Evolutionary conservation across 2,329 filamentous ascomycete species (phyloP).

Genomic region (Venturia effusa): DNA sequence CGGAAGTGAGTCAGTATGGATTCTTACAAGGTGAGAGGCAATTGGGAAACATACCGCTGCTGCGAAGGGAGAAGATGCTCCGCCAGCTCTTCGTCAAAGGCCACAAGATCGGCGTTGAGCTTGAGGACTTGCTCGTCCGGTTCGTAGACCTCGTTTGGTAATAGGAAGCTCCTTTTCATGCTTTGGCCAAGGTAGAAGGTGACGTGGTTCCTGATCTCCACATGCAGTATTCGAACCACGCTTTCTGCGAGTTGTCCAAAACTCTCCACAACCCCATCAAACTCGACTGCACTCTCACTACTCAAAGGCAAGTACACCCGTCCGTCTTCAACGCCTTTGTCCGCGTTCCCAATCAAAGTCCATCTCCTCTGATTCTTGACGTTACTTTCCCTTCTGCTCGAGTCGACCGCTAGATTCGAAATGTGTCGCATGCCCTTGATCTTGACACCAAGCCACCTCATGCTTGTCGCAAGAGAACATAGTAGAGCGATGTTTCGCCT

Average conservation of each 20-base stretch:
- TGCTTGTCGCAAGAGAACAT: slow-evolving; percentile 87
- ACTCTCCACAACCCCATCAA: slow-evolving; percentile 76
- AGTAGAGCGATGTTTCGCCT: slow-evolving; percentile 58
- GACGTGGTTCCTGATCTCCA: slow-evolving; percentile 78
- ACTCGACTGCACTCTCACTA: slow-evolving; percentile 70
- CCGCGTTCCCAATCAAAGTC: slow-evolving; percentile 61
- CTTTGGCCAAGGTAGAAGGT: slow-evolving; percentile 63
- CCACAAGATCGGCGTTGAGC: slow-evolving; percentile 74
- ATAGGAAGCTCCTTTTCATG: slow-evolving; percentile 35
- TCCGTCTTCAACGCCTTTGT: slow-evolving; percentile 42
- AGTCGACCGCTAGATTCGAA: slow-evolving; percentile 60
- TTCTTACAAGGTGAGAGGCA: background rate
- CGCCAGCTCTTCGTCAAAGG: slow-evolving; percentile 73
- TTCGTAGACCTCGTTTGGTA: slow-evolving; percentile 61
- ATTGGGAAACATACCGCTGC: slow-evolving; percentile 18
- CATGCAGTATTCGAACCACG: slow-evolving; percentile 74
- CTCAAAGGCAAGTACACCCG: slow-evolving; percentile 81
- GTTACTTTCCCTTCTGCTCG: slow-evolving; percentile 36
- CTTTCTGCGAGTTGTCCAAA: slow-evolving; percentile 72
- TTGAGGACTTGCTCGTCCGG: slow-evolving; percentile 71
- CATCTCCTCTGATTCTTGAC: slow-evolving; percentile 51
- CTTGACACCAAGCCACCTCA: slow-evolving; percentile 92
- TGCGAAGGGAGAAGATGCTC: slow-evolving; percentile 62
- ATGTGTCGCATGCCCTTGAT: slow-evolving; percentile 73
- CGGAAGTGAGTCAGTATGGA: too few relatives aligned